Conservation (phyloP, 495 filamentous ascomycete species). For the Hypoxylon subgilvum region DNA sequence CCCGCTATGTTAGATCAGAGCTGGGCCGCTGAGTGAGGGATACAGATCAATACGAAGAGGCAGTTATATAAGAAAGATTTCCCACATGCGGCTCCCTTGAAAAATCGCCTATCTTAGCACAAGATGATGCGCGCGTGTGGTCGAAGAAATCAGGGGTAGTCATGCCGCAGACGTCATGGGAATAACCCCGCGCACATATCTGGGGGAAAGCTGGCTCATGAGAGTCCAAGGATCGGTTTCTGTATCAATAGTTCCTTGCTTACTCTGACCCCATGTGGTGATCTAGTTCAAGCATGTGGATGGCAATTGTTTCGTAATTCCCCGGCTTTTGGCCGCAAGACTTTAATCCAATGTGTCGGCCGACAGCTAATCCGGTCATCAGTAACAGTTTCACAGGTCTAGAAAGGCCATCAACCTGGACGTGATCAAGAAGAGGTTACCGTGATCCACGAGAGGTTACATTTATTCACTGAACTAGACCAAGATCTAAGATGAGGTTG, state of each 20-base stretch:
- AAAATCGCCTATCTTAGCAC: too few relatives aligned
- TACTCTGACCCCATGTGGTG: constrained; percentile 1
- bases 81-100: too few relatives aligned
- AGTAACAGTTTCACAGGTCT: constrained; percentile 5
- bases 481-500: too few relatives aligned
- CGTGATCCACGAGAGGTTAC: constrained; percentile 14
- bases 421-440: constrained; percentile 19
- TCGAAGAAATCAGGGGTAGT: constrained; percentile 2
- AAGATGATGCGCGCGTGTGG: constrained; percentile 7
- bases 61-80: too few relatives aligned
- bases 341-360: background rate
- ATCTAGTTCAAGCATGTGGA: background rate
- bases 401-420: background rate
- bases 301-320: too few relatives aligned
- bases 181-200: constrained; percentile 11
- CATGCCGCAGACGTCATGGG: constrained; percentile 12
- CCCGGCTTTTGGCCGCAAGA: too few relatives aligned
- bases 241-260: background rate
- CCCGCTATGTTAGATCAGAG: too few relatives aligned
- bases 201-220: constrained; percentile 13
- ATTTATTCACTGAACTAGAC: background rate
- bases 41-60: too few relatives aligned
- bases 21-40: too few relatives aligned
- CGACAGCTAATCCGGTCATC: background rate
- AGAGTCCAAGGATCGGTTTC: background rate